These are phyloP conservation scores for Rhododendron kiyosumense DNA, from an alignment of 148 eudicot genomes.

Conservation along the genomic window DNA sequence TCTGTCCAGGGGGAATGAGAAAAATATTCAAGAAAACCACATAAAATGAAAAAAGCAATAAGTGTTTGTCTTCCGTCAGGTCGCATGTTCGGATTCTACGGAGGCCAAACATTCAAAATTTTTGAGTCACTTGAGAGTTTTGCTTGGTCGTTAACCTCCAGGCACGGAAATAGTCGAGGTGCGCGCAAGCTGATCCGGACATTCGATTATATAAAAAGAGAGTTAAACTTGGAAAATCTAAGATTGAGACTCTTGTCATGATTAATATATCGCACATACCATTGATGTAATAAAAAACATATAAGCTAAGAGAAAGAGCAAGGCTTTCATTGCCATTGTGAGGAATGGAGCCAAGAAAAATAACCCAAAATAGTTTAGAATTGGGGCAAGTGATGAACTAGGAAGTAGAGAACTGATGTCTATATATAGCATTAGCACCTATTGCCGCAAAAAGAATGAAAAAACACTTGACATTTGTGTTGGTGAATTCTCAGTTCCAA, in stretches of 20 bases:
- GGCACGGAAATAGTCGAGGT: no score
- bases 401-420: neutral
- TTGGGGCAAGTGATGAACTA: neutral
- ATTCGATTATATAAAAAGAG: neutral
- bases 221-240: neutral
- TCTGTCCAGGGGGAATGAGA: neutral
- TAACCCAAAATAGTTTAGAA: neutral
- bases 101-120: no score
- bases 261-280: neutral
- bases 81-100: no score
- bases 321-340: constrained; percentile 1
- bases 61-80: neutral
- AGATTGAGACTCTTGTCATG: neutral
- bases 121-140: no score
- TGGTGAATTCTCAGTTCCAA: neutral
- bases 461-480: neutral
- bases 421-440: neutral
- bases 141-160: no score
- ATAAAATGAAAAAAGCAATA: neutral
- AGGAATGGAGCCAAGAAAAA: neutral
- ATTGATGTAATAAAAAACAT: neutral
- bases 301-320: neutral
- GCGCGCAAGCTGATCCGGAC: neutral
- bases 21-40: neutral
- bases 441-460: neutral